Conservation (phyloP, 169 alveolate genomes). For the Cystoisospora suis region DNA sequence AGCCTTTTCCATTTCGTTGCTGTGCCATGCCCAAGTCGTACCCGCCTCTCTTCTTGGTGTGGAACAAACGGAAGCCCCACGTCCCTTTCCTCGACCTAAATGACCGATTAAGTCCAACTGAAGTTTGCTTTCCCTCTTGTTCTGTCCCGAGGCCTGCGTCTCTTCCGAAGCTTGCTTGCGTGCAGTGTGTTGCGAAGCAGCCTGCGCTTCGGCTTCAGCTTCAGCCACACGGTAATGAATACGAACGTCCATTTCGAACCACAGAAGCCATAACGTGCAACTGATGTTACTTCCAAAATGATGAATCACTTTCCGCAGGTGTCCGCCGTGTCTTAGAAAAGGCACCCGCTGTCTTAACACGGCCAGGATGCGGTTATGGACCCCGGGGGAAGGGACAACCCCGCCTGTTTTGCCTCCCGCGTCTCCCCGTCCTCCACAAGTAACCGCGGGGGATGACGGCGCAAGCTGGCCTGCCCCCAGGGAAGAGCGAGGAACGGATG, state of each 20-base stretch:
- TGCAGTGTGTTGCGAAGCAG: neutral
- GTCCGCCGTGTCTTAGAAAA: constrained; percentile 30
- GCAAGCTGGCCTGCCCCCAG: neutral
- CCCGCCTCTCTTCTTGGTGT: neutral
- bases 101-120: neutral
- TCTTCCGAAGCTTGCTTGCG: neutral
- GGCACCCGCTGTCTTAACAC: neutral
- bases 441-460: neutral
- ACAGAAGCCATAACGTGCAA: neutral
- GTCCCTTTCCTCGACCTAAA: neutral
- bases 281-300: constrained; percentile 12
- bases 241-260: neutral
- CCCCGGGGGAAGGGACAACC: neutral
- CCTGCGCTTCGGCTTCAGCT: neutral
- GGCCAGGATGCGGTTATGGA: neutral
- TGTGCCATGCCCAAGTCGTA: neutral
- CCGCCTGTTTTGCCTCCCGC: neutral
- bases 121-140: neutral
- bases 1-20: neutral
- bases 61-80: neutral
- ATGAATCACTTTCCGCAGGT: constrained; percentile 4
- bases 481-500: no score
- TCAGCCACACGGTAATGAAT: neutral
- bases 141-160: neutral
- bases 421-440: neutral